A percentile compares a stretch with the other conserved stretches of the same genome.
Conservation (phyloP, 106 monocot species). For the Phalaenopsis aphrodite region DNA sequence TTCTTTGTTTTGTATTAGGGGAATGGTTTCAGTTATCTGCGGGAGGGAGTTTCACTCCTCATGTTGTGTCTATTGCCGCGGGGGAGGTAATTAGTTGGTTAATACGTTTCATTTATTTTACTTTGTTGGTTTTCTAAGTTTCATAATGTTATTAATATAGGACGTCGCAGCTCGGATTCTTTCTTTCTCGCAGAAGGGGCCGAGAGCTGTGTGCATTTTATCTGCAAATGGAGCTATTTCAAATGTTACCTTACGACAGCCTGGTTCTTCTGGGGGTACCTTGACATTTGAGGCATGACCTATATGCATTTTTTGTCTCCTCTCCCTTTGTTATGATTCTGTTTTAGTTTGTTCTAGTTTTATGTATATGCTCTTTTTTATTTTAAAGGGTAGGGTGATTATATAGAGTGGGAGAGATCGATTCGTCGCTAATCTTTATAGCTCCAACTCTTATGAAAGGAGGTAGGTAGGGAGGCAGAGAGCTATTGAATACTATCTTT, state of each 20-base stretch:
- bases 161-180: slow-evolving; percentile 59
- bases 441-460: no score
- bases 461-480: no score
- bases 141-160: slow-evolving; percentile 13
- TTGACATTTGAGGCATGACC: slow-evolving; percentile 58
- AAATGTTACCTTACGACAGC: slow-evolving; percentile 66
- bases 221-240: slow-evolving; percentile 79
- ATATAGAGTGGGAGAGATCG: no score
- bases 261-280: slow-evolving; percentile 62
- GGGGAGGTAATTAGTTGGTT: slow-evolving; percentile 44
- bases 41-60: slow-evolving; percentile 72
- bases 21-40: slow-evolving; percentile 71
- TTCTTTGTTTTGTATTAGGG: slow-evolving; percentile 23
- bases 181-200: slow-evolving; percentile 74
- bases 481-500: no score
- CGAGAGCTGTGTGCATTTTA: slow-evolving; percentile 63
- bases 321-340: neutral
- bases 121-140: neutral
- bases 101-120: no score
- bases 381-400: neutral
- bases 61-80: slow-evolving; percentile 56
- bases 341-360: neutral
- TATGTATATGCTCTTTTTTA: neutral
- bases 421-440: no score
- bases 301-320: neutral